Evolutionary conservation across 2,329 filamentous ascomycete genomes (phyloP), one percentile per base, ranked within the genome.

Genomic region (Thyridium curvatum): DNA sequence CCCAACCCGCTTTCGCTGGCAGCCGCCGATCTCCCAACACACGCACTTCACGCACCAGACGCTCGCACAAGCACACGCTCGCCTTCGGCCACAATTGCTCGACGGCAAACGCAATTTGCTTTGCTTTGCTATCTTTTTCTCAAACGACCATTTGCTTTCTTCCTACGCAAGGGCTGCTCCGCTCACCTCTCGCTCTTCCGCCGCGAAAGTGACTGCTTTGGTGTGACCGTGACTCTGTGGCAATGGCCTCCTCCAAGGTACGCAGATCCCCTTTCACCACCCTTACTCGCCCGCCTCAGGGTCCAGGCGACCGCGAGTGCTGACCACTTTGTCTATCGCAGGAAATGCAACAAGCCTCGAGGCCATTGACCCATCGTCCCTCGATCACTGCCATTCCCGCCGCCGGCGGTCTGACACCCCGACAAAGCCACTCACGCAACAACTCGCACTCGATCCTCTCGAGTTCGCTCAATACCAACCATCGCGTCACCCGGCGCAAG

Each of bases 401-500:
- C 49, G 79, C 82, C 46, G 74, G 70, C 52, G 63, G 76, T 39
- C 71, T 84, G 37, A 69, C 66, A 38, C 61, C 58, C 49, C 82
- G 81, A 50, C 74, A 79, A 56, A 67, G 76, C 48, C 79, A 85
- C 65, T 77, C 79, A 46, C 83, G 89, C 56, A 81, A 79, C 52
- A 86, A 89, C 68, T 86, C 86, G 36, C 84, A 93, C 62, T 91
- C 87, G 42, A 72, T 89, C 51, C 84, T 90, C 40, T 76, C 84
- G 43, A 79, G 80, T 51, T 79, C 84, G 42, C 77, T 90, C 56
- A 91, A 90, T 68, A 68, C 82, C 52, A 82, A 79, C 60, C 86
- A 95, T 63, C 86, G 93, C 52, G 80, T 97, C 50, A 89, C 86
- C 52, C 86, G 91, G 55, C 81, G 93, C 53, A 97, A 97, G 77